Conservation (phyloP, 495 filamentous ascomycete species). For the Xylaria sp. region DNA sequence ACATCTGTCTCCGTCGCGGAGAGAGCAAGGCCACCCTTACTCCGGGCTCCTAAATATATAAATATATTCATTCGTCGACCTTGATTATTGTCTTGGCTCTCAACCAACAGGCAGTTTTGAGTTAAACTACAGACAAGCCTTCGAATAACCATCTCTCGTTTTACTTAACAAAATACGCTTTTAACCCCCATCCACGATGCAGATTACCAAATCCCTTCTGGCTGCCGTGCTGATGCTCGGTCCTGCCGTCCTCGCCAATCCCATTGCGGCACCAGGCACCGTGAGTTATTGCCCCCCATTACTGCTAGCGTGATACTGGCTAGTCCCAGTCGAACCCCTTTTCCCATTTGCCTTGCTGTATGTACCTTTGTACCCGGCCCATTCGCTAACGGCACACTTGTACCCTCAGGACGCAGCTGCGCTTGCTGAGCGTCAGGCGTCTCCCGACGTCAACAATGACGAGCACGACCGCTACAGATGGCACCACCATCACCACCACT, state of each 20-base stretch:
- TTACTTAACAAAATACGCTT: background rate
- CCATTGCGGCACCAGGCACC: slow-evolving; percentile 14
- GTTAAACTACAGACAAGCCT: background rate
- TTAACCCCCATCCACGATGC: slow-evolving; percentile 25
- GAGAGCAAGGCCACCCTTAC: background rate
- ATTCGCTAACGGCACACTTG: background rate
- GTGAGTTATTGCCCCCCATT: background rate
- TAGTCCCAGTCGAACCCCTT: background rate
- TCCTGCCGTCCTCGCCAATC: slow-evolving; percentile 33
- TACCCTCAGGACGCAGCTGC: slow-evolving; percentile 3
- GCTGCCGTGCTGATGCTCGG: slow-evolving; percentile 36
- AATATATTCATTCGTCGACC: background rate
- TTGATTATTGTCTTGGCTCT: background rate
- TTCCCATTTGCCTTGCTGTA: background rate
- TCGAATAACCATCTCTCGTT: background rate
- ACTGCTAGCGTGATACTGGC: background rate
- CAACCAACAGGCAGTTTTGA: slow-evolving; percentile 8
- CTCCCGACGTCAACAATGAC: background rate
- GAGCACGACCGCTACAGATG: background rate
- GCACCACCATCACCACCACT: slow-evolving; percentile 7
- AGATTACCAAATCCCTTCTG: slow-evolving; percentile 36
- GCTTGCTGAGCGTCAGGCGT: background rate
- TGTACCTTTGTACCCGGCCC: background rate
- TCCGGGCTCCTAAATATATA: background rate
- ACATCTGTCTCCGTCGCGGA: background rate